These are phyloP conservation scores for Zoysia pacifica DNA, from an alignment of 176 grass and related monocot genomes.

Conservation along the genomic window DNA sequence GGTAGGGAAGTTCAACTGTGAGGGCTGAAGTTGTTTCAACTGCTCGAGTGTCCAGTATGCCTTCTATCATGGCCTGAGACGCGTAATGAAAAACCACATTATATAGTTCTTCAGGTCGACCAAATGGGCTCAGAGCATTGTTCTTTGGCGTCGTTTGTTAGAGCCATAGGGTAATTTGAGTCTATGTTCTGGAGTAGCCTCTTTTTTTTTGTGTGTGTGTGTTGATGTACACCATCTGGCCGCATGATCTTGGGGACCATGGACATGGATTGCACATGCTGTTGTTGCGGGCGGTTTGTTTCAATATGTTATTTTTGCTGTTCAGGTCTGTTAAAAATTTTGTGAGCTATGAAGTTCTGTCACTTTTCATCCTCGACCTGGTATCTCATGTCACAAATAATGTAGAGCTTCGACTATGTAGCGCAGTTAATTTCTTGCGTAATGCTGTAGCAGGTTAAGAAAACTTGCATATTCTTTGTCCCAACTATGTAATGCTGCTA, in stretches of 20 bases:
- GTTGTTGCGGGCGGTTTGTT: constrained; percentile 42
- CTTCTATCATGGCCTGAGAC: constrained; percentile 22
- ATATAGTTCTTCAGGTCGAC: constrained; percentile 32
- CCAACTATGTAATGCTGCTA: background rate
- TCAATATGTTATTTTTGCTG: constrained; percentile 27
- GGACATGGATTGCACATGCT: constrained; percentile 40
- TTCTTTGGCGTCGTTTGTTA: constrained; percentile 19
- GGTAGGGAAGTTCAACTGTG: constrained; percentile 78
- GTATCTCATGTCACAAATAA: background rate
- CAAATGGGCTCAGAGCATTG: constrained; percentile 28
- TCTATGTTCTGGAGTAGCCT: constrained; percentile 40
- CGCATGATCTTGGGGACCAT: constrained; percentile 44
- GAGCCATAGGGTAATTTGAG: constrained; percentile 39
- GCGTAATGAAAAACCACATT: constrained; percentile 5
- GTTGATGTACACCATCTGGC: constrained; percentile 59
- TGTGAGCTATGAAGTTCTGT: constrained; percentile 20
- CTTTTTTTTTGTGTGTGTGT: constrained; percentile 26
- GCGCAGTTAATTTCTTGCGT: background rate
- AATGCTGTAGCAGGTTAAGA: background rate
- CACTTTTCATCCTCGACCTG: background rate
- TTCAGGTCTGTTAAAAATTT: constrained; percentile 37
- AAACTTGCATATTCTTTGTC: constrained; percentile 4
- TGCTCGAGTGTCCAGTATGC: constrained; percentile 25
- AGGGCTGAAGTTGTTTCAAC: constrained; percentile 13
- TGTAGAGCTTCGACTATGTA: background rate